Evolutionary conservation across 1,139 yeast species (phyloP), one percentile per base, ranked within the genome.

Genomic region (Protomyces gravidus): DNA sequence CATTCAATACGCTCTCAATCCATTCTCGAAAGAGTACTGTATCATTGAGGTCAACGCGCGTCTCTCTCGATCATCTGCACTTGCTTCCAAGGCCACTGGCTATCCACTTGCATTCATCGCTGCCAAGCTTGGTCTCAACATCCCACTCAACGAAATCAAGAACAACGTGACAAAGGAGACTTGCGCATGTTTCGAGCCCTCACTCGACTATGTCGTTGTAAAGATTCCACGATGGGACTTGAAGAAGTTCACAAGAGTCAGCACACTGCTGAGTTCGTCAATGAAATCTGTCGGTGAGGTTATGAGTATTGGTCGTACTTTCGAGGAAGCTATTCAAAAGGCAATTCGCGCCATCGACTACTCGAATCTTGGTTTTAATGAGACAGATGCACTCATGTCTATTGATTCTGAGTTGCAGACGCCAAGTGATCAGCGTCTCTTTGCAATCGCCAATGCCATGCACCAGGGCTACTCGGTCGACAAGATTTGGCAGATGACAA

Each of bases 211-310:
- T 76, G 89, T 92, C 73, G 98, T 92, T 65, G 96, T 89, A 63
- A 92, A 92, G 82, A 92, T 92, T 74, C 98, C 99, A 73, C 84
- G 98, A 78, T 92, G 99, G 98, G 98, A 92, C 76, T 81, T 92
- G 75, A 86, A 88, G 79, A 92, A 92, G 77, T 92, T 92, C 76
- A 88, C 92, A 65, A 82, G 96, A 73, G 98, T 92, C 58, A 86
- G 95, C 55, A 83, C 90, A 61, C 80, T 85, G 70, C 80, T 92
- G 68, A 86, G 95, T 40, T 90, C 97, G 4, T 84, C 96, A 49
- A 92, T 92, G 98, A 92, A 92, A 76, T 89, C 97, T 66, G 98
- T 92, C 64, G 98, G 98, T 78, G 98, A 92, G 75, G 98, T 92
- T 62, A 92, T 92, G 98, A 82, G 95, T 65, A 89, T 92, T 72